A percentile compares a stretch with the other conserved stretches of the same genome.
Conservation (phyloP, 202 grass and related monocot species). For the Schoenoplectus tabernaemontani region DNA sequence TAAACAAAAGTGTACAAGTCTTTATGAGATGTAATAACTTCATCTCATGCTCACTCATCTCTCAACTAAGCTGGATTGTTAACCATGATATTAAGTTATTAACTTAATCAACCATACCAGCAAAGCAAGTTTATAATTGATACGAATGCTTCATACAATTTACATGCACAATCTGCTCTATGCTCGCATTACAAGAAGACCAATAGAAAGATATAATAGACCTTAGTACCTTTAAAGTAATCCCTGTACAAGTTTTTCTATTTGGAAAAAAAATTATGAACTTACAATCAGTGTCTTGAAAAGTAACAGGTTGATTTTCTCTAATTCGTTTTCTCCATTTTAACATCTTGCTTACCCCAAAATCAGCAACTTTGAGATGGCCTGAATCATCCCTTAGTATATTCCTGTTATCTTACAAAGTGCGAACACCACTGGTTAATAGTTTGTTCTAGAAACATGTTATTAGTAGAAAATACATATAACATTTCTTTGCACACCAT, state of each 20-base stretch:
- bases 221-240: neutral
- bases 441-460: neutral
- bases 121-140: neutral
- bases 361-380: conserved; percentile 97
- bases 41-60: neutral
- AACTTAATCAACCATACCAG: neutral
- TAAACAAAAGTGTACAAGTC: neutral
- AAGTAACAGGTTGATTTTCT: conserved; percentile 62
- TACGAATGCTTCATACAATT: neutral
- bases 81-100: neutral
- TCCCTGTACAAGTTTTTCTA: neutral
- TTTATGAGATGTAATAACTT: neutral
- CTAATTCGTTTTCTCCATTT: conserved; percentile 84
- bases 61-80: neutral
- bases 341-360: conserved; percentile 83
- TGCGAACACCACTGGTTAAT: neutral
- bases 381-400: conserved; percentile 94
- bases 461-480: conserved; percentile 12
- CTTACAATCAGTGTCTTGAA: conserved; percentile 67
- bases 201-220: neutral
- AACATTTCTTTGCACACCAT: conserved; percentile 27
- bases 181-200: neutral
- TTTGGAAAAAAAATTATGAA: neutral
- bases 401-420: conserved; percentile 68
- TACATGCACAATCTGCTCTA: neutral